These are phyloP conservation scores for Pseudogymnoascus sp. DNA, from an alignment of 2,329 filamentous ascomycete genomes.

Conservation along the genomic window DNA sequence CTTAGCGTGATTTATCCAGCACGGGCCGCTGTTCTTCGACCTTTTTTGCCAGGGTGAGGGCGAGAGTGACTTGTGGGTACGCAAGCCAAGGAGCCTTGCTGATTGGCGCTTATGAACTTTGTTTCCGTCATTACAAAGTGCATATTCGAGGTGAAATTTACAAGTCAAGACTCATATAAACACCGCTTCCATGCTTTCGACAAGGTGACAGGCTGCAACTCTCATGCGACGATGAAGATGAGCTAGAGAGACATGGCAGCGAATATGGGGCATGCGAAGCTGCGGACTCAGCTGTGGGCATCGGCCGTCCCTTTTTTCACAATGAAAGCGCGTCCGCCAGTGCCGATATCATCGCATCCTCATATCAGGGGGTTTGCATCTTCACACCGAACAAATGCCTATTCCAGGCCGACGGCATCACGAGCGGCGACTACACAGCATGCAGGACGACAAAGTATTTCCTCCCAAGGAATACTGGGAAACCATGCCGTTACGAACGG, in stretches of 20 bases:
- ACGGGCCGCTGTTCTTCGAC: not conserved
- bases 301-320: slow-evolving; percentile 2
- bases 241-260: slow-evolving; percentile 6
- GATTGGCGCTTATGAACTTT: slow-evolving; percentile 1
- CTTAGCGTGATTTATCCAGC: not conserved
- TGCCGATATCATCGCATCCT: not conserved
- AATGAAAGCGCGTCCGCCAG: not conserved
- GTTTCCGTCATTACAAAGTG: slow-evolving; percentile 3
- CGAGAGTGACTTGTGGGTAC: slow-evolving; percentile 2
- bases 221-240: not conserved
- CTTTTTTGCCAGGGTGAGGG: not conserved
- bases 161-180: not conserved
- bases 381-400: not conserved
- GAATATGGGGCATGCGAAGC: not conserved
- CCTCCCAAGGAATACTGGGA: not conserved
- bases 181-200: slow-evolving; percentile 5
- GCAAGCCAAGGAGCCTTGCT: slow-evolving; percentile 1
- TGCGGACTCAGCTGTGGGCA: not conserved
- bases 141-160: slow-evolving; percentile 4
- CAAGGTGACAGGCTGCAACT: slow-evolving; percentile 4
- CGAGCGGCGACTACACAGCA: not conserved
- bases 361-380: not conserved
- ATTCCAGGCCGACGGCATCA: not conserved
- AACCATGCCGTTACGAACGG: not conserved
- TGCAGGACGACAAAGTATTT: not conserved